A percentile compares a stretch with the other conserved stretches of the same genome.
Conservation (phyloP, 176 grass and related monocot genomes). For the Rhipidocladum racemiflorum region DNA sequence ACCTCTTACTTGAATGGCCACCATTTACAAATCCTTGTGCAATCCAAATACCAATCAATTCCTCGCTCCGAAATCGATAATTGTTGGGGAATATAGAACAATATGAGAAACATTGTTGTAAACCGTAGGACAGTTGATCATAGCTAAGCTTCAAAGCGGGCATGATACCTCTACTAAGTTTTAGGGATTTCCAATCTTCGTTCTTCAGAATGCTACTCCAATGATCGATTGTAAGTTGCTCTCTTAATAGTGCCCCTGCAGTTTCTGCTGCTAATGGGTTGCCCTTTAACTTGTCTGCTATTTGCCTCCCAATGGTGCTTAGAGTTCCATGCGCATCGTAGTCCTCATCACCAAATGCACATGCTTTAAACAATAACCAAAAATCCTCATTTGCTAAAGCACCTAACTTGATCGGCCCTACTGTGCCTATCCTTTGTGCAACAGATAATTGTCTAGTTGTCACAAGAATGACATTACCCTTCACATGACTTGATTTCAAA, state of each 20-base stretch:
- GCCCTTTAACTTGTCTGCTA: conserved; percentile 14
- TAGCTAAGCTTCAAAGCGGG: conserved; percentile 39
- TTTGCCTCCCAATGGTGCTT: background rate
- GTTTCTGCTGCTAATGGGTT: conserved; percentile 37
- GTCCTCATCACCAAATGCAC: conserved; percentile 43
- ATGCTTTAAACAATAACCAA: conserved; percentile 17
- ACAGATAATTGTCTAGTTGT: conserved; percentile 25
- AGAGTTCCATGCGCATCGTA: background rate
- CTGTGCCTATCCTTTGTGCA: conserved; percentile 22
- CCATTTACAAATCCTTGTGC: conserved; percentile 39
- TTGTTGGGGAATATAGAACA: conserved; percentile 8
- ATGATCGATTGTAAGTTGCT: background rate
- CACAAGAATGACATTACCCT: conserved; percentile 26
- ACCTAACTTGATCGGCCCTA: background rate
- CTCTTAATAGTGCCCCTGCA: conserved; percentile 10
- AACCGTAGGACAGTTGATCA: conserved; percentile 3
- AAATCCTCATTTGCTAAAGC: background rate
- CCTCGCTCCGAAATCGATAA: background rate
- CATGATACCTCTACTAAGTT: conserved; percentile 22
- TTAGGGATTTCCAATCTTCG: conserved; percentile 36
- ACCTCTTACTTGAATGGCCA: background rate
- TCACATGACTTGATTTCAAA: background rate
- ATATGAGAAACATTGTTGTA: conserved; percentile 26
- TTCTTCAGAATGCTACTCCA: conserved; percentile 32
- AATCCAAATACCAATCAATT: conserved; percentile 41